A percentile compares a stretch with the other conserved stretches of the same genome.
These are phyloP conservation scores for Cercospora sp. DNA, from an alignment of 2,329 filamentous ascomycete genomes.

Conservation along the genomic window DNA sequence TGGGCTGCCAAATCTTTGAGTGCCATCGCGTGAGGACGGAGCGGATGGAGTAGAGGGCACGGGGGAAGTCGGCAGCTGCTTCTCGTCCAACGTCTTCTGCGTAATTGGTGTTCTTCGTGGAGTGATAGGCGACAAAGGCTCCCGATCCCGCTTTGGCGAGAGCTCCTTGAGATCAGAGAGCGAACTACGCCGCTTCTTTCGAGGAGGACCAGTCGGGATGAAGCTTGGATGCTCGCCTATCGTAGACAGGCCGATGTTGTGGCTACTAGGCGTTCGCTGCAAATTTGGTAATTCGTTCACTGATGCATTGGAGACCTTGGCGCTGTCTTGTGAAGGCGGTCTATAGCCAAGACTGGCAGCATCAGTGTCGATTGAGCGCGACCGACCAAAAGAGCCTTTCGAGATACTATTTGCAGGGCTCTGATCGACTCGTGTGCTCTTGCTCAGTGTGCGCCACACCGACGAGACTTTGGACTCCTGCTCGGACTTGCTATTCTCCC, in stretches of 20 bases:
- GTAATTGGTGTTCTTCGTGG: conserved; percentile 28
- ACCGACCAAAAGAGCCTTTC: conserved; percentile 66
- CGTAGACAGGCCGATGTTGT: conserved; percentile 47
- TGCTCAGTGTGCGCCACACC: conserved; percentile 86
- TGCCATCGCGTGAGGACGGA: conserved; percentile 41
- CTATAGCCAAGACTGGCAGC: conserved; percentile 48
- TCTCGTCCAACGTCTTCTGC: conserved; percentile 31
- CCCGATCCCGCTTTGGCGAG: conserved; percentile 29
- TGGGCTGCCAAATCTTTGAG: conserved; percentile 45
- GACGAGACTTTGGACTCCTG: conserved; percentile 70
- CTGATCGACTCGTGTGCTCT: conserved; percentile 64
- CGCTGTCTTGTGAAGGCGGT: conserved; percentile 58
- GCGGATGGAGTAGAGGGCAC: conserved; percentile 36
- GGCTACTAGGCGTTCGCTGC: conserved; percentile 27
- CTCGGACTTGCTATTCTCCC: conserved; percentile 75
- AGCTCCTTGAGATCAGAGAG: conserved; percentile 78
- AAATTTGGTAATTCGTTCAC: conserved; percentile 44
- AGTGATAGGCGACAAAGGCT: conserved; percentile 29
- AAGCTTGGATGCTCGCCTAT: conserved; percentile 53
- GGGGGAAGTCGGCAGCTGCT: conserved; percentile 42
- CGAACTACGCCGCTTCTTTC: conserved; percentile 86
- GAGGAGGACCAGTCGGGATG: conserved; percentile 49
- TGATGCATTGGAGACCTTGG: conserved; percentile 35
- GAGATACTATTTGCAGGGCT: conserved; percentile 66
- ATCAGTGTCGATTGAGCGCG: conserved; percentile 76